Base-by-base conservation (phyloP, 2,329 filamentous ascomycete species). In the Didymella pinodella region DNA sequence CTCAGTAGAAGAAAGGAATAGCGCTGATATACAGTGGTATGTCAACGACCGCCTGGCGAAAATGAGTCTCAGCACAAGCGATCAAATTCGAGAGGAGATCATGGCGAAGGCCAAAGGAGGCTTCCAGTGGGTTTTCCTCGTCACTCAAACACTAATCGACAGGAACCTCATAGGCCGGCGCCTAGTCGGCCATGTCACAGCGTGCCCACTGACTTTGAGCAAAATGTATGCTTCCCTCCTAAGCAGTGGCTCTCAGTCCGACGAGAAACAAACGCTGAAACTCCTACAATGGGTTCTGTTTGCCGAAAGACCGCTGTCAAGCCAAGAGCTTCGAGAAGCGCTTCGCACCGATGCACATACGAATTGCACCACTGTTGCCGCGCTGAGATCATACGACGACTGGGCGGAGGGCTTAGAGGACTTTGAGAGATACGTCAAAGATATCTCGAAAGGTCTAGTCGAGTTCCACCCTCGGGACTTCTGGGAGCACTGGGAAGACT, bases 341-440 rank as follows among this genome's bases (percentile, higher is more conserved):
- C 16, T 36, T 14, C 16, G 16, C 7, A 18, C 34, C 1, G 16
- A 18, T 14, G 16, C 34, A n/a, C 1, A 5, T 18, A 36, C 1
- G 10, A 7, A 2, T 2, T 36, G 7, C 10, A n/a, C 3, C 2
- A 18, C 34, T 36, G 16, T 36, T 2, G 7, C 3, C 5, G 3
- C n/a, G 16, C 16, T 36, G 1, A 36, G 34, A 7, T 26, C 8
- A 12, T 20, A 31, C 18, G 28, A 52, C 12, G 12, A 8, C n/a
- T 52, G 40, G 49, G 44, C 49, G 7, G 49, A 52, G 3, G 26
- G 28, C 2, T 11, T 52, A 8, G 20, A 11, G 0, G 31, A 18
- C 6, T 52, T 52, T n/a, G 29, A 52, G 29, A 36, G 41, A 29
- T 28, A 45, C 12, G 41, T 45, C 7, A 52, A 28, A 10, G 11